Evolutionary conservation across 1,284 basidiomycete genomes (phyloP).

Genomic region (Vanrija sp.): DNA sequence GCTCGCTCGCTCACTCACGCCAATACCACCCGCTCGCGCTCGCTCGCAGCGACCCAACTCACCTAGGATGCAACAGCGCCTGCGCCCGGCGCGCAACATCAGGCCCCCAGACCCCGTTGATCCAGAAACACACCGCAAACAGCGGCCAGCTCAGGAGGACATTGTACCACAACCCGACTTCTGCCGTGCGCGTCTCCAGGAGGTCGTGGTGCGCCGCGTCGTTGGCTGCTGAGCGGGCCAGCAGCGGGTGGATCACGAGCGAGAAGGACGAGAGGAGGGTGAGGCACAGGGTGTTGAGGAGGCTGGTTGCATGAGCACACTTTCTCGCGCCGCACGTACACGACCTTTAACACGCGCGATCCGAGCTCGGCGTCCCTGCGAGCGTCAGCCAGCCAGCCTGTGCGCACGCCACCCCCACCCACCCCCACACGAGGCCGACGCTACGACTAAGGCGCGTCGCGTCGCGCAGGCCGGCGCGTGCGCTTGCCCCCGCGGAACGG

Average conservation of each 20-base stretch:
- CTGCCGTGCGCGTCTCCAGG: constrained; percentile 23
- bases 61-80: constrained; percentile 41
- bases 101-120: constrained; percentile 47
- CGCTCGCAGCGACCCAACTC: constrained; percentile 4
- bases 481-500: too few species aligned
- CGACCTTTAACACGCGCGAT: constrained; percentile 41
- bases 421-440: constrained; percentile 42
- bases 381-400: constrained; percentile 1
- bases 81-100: constrained; percentile 43
- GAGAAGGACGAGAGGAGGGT: constrained; percentile 42
- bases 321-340: too few species aligned
- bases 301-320: constrained; percentile 18
- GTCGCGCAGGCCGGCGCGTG: constrained; percentile 29
- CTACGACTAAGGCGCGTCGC: constrained; percentile 36
- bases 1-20: too few species aligned
- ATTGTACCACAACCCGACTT: constrained; percentile 47
- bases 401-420: constrained; percentile 12
- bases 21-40: neutral
- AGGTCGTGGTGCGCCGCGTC: constrained; percentile 3
- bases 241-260: constrained; percentile 37
- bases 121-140: constrained; percentile 46
- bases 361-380: constrained; percentile 45
- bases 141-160: constrained; percentile 46
- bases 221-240: constrained; percentile 13
- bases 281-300: constrained; percentile 48